Conservation (phyloP, 2,329 filamentous ascomycete species). For the Aureobasidium melanogenum region DNA sequence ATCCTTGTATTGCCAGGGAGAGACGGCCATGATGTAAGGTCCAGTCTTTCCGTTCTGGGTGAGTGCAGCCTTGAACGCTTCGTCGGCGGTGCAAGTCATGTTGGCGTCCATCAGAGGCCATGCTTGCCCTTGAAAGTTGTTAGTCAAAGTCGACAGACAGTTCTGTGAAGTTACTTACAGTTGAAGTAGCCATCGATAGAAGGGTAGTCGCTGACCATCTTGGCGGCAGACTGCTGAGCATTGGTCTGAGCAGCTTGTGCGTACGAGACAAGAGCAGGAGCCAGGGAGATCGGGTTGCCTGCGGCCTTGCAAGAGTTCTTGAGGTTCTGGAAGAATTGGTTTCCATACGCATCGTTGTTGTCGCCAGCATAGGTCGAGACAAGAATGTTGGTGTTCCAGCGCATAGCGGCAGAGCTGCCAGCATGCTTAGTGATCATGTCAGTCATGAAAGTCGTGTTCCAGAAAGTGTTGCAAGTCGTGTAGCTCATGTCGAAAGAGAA, state of each 20-base stretch:
- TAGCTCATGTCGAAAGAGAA: slow-evolving; percentile 33
- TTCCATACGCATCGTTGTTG: slow-evolving; percentile 25
- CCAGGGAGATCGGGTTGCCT: slow-evolving; percentile 25
- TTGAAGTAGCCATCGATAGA: slow-evolving; percentile 31
- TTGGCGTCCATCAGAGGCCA: slow-evolving; percentile 28
- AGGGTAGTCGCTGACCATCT: slow-evolving; percentile 25
- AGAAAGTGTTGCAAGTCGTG: slow-evolving; percentile 25
- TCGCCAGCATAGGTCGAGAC: slow-evolving; percentile 30
- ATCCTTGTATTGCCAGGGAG: slow-evolving; percentile 33
- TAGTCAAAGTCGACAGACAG: not conserved
- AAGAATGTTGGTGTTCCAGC: slow-evolving; percentile 30
- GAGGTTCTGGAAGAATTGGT: slow-evolving; percentile 28
- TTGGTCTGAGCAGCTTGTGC: slow-evolving; percentile 23
- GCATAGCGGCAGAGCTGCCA: slow-evolving; percentile 24
- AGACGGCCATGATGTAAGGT: slow-evolving; percentile 32
- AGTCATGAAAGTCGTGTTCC: slow-evolving; percentile 30
- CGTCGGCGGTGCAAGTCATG: slow-evolving; percentile 24
- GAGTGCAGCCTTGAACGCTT: slow-evolving; percentile 27
- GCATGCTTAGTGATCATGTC: slow-evolving; percentile 25
- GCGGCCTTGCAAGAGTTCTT: slow-evolving; percentile 24
- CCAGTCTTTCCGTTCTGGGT: slow-evolving; percentile 26
- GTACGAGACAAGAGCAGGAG: slow-evolving; percentile 27
- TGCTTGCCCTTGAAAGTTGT: slow-evolving; percentile 22
- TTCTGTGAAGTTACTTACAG: slow-evolving; percentile 16
- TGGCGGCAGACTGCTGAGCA: slow-evolving; percentile 18